Percentiles rank a stretch among this genome's conserved stretches.
These are phyloP conservation scores for Pyrenula aspistea DNA, from an alignment of 495 filamentous ascomycete species.

Conservation along the genomic window DNA sequence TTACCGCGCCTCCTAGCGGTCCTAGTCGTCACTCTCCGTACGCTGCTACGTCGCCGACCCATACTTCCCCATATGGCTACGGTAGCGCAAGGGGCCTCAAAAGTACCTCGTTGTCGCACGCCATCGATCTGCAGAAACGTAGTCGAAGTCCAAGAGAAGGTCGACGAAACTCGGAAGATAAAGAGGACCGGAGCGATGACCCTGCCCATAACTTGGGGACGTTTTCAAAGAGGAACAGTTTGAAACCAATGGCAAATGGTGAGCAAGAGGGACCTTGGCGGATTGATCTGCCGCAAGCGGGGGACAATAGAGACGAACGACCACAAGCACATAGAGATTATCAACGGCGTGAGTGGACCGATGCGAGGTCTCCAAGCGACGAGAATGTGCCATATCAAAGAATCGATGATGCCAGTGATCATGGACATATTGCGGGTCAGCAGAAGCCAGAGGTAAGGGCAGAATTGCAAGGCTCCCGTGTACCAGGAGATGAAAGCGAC, in stretches of 20 bases:
- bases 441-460: constrained; percentile 1
- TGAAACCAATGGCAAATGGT: constrained; percentile 13
- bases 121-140: constrained; percentile 13
- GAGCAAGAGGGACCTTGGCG: constrained; percentile 21
- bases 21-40: not conserved
- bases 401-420: constrained; percentile 24
- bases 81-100: not conserved
- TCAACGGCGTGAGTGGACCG: constrained; percentile 7
- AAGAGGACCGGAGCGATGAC: constrained; percentile 10
- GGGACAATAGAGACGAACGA: constrained; percentile 9
- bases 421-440: constrained; percentile 11
- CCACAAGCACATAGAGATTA: too few relatives aligned
- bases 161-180: constrained; percentile 9
- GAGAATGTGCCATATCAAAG: constrained; percentile 18
- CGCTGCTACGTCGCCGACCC: not conserved
- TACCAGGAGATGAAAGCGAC: constrained; percentile 35
- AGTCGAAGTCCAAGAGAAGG: constrained; percentile 15
- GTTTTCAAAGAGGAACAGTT: constrained; percentile 9
- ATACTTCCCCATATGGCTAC: not conserved
- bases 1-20: not conserved
- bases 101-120: not conserved
- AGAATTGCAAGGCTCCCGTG: constrained; percentile 11
- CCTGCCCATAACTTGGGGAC: constrained; percentile 15
- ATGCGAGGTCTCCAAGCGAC: not conserved
- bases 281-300: constrained; percentile 15